Conservation (phyloP, 139 green algal genomes). For the Spirogloea muscicola region DNA sequence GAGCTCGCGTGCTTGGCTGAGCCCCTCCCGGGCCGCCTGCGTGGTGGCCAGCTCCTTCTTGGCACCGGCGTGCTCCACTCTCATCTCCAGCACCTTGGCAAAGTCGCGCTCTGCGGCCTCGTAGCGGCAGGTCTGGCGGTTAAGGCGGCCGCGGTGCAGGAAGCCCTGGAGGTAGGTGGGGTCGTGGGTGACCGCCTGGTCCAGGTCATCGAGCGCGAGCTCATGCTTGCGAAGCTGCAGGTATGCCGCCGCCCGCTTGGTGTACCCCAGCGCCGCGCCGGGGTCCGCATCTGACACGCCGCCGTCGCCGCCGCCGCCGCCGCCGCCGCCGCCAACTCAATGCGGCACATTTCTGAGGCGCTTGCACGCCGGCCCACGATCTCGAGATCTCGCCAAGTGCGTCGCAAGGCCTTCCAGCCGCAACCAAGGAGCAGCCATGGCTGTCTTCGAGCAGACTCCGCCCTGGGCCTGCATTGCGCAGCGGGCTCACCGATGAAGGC, state of each 20-base stretch:
- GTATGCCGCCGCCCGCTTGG: conserved; percentile 41
- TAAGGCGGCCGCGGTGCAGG: conserved; percentile 34
- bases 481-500: conserved; percentile 18
- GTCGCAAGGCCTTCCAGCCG: too few species aligned
- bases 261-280: conserved; percentile 34
- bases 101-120: conserved; percentile 24
- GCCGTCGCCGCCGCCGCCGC: too few species aligned
- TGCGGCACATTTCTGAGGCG: too few species aligned
- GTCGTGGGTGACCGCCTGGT: conserved; percentile 32
- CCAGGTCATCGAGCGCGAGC: conserved; percentile 27
- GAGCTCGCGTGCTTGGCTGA: background rate
- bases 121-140: conserved; percentile 36
- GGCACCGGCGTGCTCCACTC: conserved; percentile 24
- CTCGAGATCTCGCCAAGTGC: too few species aligned
- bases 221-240: conserved; percentile 35
- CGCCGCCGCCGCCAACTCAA: too few species aligned
- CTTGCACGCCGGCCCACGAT: too few species aligned
- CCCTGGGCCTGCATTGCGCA: too few species aligned
- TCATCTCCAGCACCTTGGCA: conserved; percentile 17
- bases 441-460: too few species aligned
- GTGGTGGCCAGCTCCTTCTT: conserved; percentile 20
- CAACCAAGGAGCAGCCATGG: too few species aligned
- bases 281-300: conserved; percentile 42
- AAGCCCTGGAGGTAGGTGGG: conserved; percentile 38
- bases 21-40: background rate